Percentiles rank a stretch among this genome's conserved stretches.
These are phyloP conservation scores for Pythium aristosporum DNA, from an alignment of 352 stramenopile species.

Conservation along the genomic window DNA sequence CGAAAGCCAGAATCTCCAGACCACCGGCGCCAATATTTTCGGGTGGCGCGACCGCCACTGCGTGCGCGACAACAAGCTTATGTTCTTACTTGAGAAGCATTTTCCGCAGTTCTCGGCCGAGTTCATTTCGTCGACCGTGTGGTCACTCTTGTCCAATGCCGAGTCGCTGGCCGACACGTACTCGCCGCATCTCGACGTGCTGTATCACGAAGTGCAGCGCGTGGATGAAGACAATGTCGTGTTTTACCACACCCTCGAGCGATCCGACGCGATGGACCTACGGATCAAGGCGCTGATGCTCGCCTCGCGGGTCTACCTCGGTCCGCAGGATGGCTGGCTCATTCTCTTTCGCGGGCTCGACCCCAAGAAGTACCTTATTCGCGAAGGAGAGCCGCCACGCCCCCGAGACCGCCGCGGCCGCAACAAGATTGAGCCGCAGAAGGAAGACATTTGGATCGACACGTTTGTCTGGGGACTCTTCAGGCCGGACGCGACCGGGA, in stretches of 20 bases:
- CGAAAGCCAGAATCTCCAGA: constrained; percentile 44
- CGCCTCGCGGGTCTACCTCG: constrained; percentile 51
- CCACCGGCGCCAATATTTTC: constrained; percentile 56
- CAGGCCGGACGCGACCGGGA: constrained; percentile 35
- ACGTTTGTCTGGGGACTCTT: constrained; percentile 74
- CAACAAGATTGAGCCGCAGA: constrained; percentile 44
- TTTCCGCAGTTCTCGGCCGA: constrained; percentile 40
- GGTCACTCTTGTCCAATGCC: constrained; percentile 49
- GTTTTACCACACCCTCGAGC: constrained; percentile 73
- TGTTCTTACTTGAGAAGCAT: constrained; percentile 67
- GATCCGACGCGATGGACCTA: constrained; percentile 39
- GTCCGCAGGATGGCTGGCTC: constrained; percentile 36
- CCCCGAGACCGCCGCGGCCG: constrained; percentile 56
- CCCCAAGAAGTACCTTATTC: constrained; percentile 50
- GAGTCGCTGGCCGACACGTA: constrained; percentile 50
- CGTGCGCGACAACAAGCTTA: constrained; percentile 52
- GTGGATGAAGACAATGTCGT: constrained; percentile 58
- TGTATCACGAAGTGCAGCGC: constrained; percentile 66
- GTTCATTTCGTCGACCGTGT: constrained; percentile 43
- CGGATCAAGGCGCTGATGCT: constrained; percentile 65
- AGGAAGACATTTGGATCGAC: constrained; percentile 65
- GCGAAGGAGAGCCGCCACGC: constrained; percentile 42
- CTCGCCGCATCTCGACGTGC: constrained; percentile 46
- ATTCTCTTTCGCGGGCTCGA: constrained; percentile 60
- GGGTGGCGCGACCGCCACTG: constrained; percentile 66